phyloP scores from a whole-genome alignment of 208 protist genomes.

The Wallacemonas sp. region DNA sequence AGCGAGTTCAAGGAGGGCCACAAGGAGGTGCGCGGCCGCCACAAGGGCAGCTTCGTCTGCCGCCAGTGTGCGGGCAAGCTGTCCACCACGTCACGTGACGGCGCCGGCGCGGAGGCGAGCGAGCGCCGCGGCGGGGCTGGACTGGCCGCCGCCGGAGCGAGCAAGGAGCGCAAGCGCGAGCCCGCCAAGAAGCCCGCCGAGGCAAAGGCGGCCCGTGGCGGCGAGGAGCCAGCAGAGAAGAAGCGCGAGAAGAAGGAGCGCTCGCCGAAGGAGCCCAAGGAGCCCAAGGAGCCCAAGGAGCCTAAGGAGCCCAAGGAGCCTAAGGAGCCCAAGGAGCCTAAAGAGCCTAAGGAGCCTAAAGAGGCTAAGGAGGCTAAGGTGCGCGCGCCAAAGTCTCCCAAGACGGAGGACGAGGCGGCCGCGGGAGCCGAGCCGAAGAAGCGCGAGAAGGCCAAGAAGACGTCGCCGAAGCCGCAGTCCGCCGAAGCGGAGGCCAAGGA shows the following conservation, averaged over 20 bases:
- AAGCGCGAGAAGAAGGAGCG: slow-evolving; percentile 18
- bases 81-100: background rate
- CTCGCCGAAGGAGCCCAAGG: slow-evolving; percentile 20
- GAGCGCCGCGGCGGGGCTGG: background rate
- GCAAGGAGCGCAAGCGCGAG: slow-evolving; percentile 4
- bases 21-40: slow-evolving; percentile 39
- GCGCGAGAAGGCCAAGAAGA: slow-evolving; percentile 24
- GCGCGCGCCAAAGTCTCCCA: background rate
- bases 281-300: slow-evolving; percentile 1
- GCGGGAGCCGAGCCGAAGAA: slow-evolving; percentile 15
- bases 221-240: slow-evolving; percentile 18
- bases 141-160: background rate
- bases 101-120: background rate
- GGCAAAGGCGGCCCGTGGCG: slow-evolving; percentile 18
- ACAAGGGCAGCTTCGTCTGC: slow-evolving; percentile 56
- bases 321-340: background rate
- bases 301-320: background rate
- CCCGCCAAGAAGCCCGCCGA: slow-evolving; percentile 8
- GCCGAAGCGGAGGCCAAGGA: slow-evolving; percentile 15
- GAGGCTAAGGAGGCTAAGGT: slow-evolving; percentile 9
- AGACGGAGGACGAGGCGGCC: background rate
- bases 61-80: slow-evolving; percentile 24
- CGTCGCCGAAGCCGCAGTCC: slow-evolving; percentile 11
- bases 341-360: background rate
- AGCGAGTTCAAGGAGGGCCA: slow-evolving; percentile 63